A percentile compares a stretch with the other conserved stretches of the same genome.
These are phyloP conservation scores for Asterochloris sp. DNA, from an alignment of 139 green algal species.

Conservation along the genomic window DNA sequence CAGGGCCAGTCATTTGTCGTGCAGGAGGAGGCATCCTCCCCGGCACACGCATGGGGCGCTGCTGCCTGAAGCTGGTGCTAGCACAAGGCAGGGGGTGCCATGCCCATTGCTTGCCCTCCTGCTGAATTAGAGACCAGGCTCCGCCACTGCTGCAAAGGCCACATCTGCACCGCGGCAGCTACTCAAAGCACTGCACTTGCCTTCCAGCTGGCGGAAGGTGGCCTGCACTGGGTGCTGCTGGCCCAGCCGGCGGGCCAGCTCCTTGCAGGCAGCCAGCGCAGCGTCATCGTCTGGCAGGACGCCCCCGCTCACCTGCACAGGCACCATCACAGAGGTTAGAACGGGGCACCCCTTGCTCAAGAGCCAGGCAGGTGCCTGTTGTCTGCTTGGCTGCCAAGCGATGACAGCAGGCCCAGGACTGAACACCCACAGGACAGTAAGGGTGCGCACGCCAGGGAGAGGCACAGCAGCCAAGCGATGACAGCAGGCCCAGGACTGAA, in stretches of 20 bases:
- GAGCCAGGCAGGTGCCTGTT: too few species aligned
- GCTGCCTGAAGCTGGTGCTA: neutral
- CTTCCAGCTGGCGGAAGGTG: conserved; percentile 1
- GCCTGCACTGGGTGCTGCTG: conserved; percentile 1
- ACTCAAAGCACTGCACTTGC: neutral
- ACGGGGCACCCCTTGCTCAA: neutral
- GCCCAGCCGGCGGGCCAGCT: conserved; percentile 7
- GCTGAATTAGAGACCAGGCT: neutral
- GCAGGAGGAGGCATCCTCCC: neutral
- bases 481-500: neutral
- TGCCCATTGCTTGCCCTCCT: neutral
- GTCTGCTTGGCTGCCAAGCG: too few species aligned
- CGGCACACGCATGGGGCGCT: neutral
- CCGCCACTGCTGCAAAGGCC: neutral
- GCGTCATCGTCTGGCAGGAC: neutral
- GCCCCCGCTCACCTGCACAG: conserved; percentile 4
- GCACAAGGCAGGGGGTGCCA: neutral
- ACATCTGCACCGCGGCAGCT: neutral
- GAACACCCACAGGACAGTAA: neutral
- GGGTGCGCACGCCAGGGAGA: neutral
- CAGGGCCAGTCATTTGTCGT: too few species aligned
- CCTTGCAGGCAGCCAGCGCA: neutral
- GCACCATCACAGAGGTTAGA: neutral
- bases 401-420: neutral
- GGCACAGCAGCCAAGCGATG: neutral